A percentile compares a stretch with the other conserved stretches of the same genome.
These are phyloP conservation scores for Sclerospora graminicola DNA, from an alignment of 352 stramenopile genomes.

Conservation along the genomic window DNA sequence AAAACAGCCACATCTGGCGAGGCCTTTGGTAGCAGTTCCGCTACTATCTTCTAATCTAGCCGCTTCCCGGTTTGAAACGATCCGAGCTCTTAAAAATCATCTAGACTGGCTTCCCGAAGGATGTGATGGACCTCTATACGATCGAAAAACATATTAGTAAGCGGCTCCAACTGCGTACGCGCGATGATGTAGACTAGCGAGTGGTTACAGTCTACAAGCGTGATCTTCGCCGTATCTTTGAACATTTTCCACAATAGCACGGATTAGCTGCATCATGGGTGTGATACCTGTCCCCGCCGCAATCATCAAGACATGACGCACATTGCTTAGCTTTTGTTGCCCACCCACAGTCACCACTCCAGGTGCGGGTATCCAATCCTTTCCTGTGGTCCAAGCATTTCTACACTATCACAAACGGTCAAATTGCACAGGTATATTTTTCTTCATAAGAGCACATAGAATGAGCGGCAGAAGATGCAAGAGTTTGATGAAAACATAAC, in stretches of 20 bases:
- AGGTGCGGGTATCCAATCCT: slow-evolving; percentile 45
- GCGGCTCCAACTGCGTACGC: slow-evolving; percentile 60
- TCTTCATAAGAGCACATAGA: too few species aligned
- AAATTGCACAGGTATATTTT: too few species aligned
- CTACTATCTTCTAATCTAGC: slow-evolving; percentile 35
- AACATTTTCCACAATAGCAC: slow-evolving; percentile 45
- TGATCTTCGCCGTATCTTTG: too few species aligned
- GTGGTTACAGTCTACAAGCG: slow-evolving; percentile 65
- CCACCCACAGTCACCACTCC: slow-evolving; percentile 38
- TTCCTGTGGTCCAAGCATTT: slow-evolving; percentile 69
- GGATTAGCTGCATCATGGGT: too few species aligned
- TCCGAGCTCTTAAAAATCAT: slow-evolving; percentile 28
- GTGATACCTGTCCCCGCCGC: too few species aligned
- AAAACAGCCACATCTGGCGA: slow-evolving; percentile 44
- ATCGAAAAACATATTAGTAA: too few species aligned
- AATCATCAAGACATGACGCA: too few species aligned
- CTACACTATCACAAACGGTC: slow-evolving; percentile 34
- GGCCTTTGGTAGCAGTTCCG: too few species aligned
- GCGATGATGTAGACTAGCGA: slow-evolving; percentile 61
- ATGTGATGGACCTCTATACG: too few species aligned
- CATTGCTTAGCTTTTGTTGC: too few species aligned
- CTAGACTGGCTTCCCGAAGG: slow-evolving; percentile 32
- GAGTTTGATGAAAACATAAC: too few species aligned
- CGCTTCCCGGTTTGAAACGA: slow-evolving; percentile 44
- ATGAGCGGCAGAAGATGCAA: too few species aligned